These are phyloP conservation scores for Eimeria praecox DNA, from an alignment of 169 alveolate species.

Conservation along the genomic window DNA sequence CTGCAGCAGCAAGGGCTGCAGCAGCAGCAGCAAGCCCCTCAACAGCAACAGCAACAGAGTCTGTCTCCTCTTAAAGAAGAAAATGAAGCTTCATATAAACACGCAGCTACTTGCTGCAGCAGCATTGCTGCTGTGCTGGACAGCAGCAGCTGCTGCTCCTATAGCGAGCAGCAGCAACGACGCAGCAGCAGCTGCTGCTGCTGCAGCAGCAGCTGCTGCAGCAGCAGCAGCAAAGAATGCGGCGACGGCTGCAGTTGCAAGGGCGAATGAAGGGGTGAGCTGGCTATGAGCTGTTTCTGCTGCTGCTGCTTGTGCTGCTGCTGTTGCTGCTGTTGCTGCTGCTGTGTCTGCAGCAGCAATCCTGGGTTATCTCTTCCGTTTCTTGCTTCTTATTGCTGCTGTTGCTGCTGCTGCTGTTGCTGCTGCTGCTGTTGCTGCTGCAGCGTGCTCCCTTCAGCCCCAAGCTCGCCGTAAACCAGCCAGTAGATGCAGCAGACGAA, in stretches of 20 bases:
- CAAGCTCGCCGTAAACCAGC: conserved; percentile 26
- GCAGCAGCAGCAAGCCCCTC: neutral
- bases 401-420: conserved; percentile 27
- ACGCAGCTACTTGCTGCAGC: conserved; percentile 9
- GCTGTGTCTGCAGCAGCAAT: no score
- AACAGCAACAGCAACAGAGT: neutral
- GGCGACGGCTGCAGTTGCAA: neutral
- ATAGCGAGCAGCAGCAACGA: neutral
- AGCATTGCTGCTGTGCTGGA: neutral
- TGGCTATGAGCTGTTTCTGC: neutral
- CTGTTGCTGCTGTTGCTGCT: neutral
- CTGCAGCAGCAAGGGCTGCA: conserved; percentile 2
- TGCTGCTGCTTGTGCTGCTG: neutral
- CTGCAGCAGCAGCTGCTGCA: conserved; percentile 15
- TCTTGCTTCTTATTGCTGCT: no score
- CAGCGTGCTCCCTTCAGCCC: conserved; percentile 13
- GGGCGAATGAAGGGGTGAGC: conserved; percentile 17
- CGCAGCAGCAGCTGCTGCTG: conserved; percentile 20
- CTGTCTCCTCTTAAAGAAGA: neutral
- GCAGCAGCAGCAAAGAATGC: conserved; percentile 41
- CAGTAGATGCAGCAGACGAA: conserved; percentile 16
- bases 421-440: conserved; percentile 31
- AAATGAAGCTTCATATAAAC: neutral
- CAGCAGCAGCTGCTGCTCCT: neutral
- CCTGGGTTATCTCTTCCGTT: no score